Evolutionary conservation across 768 basidiomycete species (phyloP), one percentile per base, ranked within the genome.

Genomic region (Xerocomus potaroensis): DNA sequence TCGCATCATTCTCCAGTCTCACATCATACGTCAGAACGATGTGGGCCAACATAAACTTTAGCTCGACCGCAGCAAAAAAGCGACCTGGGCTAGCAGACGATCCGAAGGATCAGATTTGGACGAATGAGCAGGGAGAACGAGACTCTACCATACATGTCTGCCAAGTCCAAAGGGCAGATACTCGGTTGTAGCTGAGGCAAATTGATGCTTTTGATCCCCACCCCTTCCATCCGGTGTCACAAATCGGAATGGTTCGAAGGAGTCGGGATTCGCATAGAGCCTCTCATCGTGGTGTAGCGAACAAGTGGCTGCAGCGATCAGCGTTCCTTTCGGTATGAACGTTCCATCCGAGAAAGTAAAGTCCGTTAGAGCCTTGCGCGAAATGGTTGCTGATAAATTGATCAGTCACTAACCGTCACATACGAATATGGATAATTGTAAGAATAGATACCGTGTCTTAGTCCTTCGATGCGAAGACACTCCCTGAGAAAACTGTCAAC

Each of bases 271-370:
- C 4, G 63, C 50, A 41, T 74, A 72, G 15, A 46, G 0, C n/a
- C 24, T 23, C 4, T 35, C 29, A 24, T 58, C 54, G 31, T 19
- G 47, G 41, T 66, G 61, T 3, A 56, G 37, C 11, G 58, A 54
- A 21, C 54, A 46, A 5, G 56, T 35, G 5, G 65, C 53, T 11
- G 54, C 53, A 1, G 61, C 37, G 2, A 70, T 35, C 24, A 56
- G 48, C 27, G 57, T 56, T 16, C 64, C 70, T 16, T 58, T 49
- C 1, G 65, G 69, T 19, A 69, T 48, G 16, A 62, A 45, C 2
- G 69, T 69, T 10, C 68, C 70, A 42, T 70, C 64, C 0, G 69
- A 69, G 50, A 71, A 60, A 1, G 64, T 65, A 51, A 63, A 49
- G 43, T 64, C 56, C 31, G 57, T 58, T 23, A 62, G 44, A 5